Percentiles rank a stretch among this genome's conserved stretches.
Conservation (phyloP, 257 asterid genomes). For the Osmanthus fragrans region DNA sequence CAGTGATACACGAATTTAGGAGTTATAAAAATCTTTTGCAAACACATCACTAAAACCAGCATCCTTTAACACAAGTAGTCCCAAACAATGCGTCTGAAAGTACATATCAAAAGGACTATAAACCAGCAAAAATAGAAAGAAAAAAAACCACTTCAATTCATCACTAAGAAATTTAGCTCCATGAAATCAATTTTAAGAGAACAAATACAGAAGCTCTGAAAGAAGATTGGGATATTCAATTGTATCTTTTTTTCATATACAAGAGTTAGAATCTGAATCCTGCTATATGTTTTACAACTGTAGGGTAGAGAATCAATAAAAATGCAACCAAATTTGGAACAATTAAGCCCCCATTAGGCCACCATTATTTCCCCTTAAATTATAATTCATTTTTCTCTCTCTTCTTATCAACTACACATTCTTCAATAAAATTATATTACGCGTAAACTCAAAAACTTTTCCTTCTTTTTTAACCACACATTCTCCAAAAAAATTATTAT, state of each 20-base stretch:
- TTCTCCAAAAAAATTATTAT: too few relatives aligned
- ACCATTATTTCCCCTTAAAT: too few relatives aligned
- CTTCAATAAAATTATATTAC: too few relatives aligned
- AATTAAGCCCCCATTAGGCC: not conserved
- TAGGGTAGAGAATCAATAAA: not conserved
- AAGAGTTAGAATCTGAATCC: not conserved
- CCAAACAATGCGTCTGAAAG: not conserved
- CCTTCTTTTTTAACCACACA: too few relatives aligned
- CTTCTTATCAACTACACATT: too few relatives aligned
- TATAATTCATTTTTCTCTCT: too few relatives aligned
- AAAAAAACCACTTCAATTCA: not conserved
- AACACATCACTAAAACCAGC: not conserved
- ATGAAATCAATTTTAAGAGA: not conserved
- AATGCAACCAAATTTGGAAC: not conserved
- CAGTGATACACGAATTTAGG: too few relatives aligned
- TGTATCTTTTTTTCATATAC: not conserved
- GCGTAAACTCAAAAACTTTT: too few relatives aligned
- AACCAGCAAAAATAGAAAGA: not conserved
- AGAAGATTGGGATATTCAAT: not conserved
- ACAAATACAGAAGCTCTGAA: not conserved
- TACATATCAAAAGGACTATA: not conserved
- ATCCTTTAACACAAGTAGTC: not conserved
- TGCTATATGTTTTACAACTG: not conserved
- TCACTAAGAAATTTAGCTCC: not conserved
- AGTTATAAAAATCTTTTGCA: not conserved